Evolutionary conservation across 768 basidiomycete species (phyloP), one percentile per base, ranked within the genome.

Genomic region (Psilocybe sp.): DNA sequence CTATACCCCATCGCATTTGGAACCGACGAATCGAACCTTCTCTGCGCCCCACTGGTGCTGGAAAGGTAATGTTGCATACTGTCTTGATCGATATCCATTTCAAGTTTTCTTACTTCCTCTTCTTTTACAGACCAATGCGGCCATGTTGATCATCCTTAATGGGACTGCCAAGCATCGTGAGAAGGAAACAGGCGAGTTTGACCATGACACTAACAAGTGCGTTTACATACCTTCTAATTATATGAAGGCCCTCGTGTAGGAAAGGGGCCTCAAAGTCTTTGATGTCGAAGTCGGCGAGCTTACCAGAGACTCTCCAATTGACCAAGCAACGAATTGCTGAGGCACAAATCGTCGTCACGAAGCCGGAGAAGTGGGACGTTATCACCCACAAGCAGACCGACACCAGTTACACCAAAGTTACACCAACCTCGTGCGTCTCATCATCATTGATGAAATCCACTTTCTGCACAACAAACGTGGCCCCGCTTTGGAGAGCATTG

Each of bases 351-450:
- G 98, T 98, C 67, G 94, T 98, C 54, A 97, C 95, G 0, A 98
- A 97, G 0, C 97, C 96, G 0, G 97, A 99, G 72, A 98, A 99
- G 67, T 99, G 93, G 92, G 96, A 99, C 59, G 97, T 99, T 62
- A 96, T 99, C 65, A 98, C 96, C 5, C 87, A 97, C 60, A 99
- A 99, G 74, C 90, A 85, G 58, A 96, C 95, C 0, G 97, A 98
- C 60, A 94, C 92, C 15, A n/a, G n/a, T n/a, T n/a, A n/a, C n/a
- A n/a, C n/a, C n/a, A n/a, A n/a, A 90, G 87, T 55, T 98, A 98
- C 67, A 98, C 94, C 41, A 98, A 97, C 64, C 84, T 98, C 45
- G 96, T 98, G 13, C 84, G 93, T 5, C 83, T 99, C 53, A 82
- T 98, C 70, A 98, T 98, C 64, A 91, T 99, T 56, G 96, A 99